phyloP scores from a whole-genome alignment of 1,139 yeast genomes.

The Saccharomyces hybrid region DNA sequence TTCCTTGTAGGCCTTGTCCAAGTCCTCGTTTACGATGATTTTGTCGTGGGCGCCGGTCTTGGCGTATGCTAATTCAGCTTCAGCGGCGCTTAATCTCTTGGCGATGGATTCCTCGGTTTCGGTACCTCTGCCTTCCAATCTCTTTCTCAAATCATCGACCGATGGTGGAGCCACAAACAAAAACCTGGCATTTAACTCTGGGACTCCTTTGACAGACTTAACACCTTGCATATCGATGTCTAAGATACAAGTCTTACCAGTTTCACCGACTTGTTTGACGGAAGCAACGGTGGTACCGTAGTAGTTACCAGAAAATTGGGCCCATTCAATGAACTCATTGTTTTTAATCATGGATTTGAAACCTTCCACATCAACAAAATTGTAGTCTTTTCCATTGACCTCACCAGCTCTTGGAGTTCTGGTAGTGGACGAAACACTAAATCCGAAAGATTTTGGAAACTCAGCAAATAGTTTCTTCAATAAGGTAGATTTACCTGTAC shows the following conservation, averaged over 20 bases:
- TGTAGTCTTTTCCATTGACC: conserved; percentile 78
- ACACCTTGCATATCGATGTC: conserved; percentile 99
- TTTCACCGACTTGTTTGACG: conserved; percentile 50
- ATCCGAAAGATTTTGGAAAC: conserved; percentile 82
- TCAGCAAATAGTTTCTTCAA: conserved; percentile 85
- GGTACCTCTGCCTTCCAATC: conserved; percentile 87
- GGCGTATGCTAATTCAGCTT: conserved; percentile 81
- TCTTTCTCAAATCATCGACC: conserved; percentile 59
- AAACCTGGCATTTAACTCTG: conserved; percentile 75
- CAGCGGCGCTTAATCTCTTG: conserved; percentile 80
- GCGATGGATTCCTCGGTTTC: conserved; percentile 78
- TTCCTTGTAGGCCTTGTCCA: conserved; percentile 79
- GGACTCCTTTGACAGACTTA: conserved; percentile 66
- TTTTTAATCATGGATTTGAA: conserved; percentile 69
- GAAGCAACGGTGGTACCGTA: conserved; percentile 89
- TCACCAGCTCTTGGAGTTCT: conserved; percentile 90
- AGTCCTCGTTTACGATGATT: conserved; percentile 81
- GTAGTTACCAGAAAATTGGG: conserved; percentile 94
- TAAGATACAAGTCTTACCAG: conserved; percentile 71
- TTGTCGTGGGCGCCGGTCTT: conserved; percentile 87
- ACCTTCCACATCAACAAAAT: conserved; percentile 70
- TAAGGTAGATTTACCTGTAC: conserved; percentile 91
- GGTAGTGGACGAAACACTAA: conserved; percentile 91
- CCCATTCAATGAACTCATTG: conserved; percentile 88
- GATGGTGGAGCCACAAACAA: conserved; percentile 91